Base-by-base conservation (phyloP, 352 stramenopile genomes). In the Phytopythium delawarense region DNA sequence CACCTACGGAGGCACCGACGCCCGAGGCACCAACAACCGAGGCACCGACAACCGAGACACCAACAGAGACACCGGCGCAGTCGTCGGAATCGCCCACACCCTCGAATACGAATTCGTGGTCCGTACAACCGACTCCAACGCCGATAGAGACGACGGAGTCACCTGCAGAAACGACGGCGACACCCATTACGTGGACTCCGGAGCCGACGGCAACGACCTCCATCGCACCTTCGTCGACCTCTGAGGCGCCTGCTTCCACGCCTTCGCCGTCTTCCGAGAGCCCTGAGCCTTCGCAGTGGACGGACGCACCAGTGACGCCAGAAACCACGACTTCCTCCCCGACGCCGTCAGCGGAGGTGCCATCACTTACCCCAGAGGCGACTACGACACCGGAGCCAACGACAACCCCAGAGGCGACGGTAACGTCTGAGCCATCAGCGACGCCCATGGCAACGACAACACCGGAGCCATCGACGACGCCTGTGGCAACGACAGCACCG, bases 341-440 rank as follows among this genome's bases (percentile, higher is more conserved):
- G n/a, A 16, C 20, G 46, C 21, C 60, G 15, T 30, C 13, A 34
- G 7, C 55, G 15, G 55, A 45, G 23, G 15, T 55, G 30, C 13
- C 54, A 40, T 18, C 60, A 28, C 16, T 28, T 7, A 45, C 60
- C 7, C 42, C 54, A 50, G 45, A 49, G 25, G 55, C 61, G 37
- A 50, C 46, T 16, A 42, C 28, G 30, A 42, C 50, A 25, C 30
- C 11, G 18, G 30, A 37, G 28, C 30, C 15, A 2, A 53, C 21
- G 25, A 53, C 46, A 5, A 13, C 21, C 1, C 46, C 46, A n/a
- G 46, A 34, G 21, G 3, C 46, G 18, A 42, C 50, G 25, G 8
- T 28, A 7, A 40, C 50, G 7, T 12, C 50, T 1, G 50, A 37
- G 50, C 34, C 40, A 9, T 45, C 45, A 23, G 3, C 34, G 7